A percentile compares a stretch with the other conserved stretches of the same genome.
Conservation (phyloP, 2,329 filamentous ascomycete genomes). For the Fusarium guadeloupense region DNA sequence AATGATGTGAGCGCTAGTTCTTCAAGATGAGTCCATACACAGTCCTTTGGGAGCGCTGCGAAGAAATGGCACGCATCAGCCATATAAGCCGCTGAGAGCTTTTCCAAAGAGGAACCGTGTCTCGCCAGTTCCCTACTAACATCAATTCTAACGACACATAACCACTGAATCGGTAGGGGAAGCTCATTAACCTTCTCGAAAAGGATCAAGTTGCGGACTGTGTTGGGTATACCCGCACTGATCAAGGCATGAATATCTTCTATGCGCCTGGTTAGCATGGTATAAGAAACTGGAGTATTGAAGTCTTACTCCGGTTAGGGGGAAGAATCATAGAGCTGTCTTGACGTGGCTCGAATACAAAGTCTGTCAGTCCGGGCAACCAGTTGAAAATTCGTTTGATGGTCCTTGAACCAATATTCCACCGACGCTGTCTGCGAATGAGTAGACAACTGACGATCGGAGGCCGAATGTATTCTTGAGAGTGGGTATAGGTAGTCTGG, state of each 20-base stretch:
- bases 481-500: too few species aligned
- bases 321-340: too few species aligned
- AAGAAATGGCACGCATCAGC: not conserved
- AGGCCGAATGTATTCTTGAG: too few species aligned
- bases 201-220: not conserved
- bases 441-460: not conserved
- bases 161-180: too few species aligned
- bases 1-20: not conserved
- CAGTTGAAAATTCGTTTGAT: not conserved
- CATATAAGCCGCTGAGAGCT: not conserved
- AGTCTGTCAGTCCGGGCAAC: not conserved
- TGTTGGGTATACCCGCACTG: not conserved
- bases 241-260: not conserved
- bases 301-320: not conserved
- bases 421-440: not conserved
- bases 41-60: not conserved
- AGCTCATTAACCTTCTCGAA: slow-evolving; percentile 10
- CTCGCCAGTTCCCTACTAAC: not conserved
- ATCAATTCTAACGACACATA: too few species aligned
- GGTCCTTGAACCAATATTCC: not conserved
- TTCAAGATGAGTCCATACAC: not conserved
- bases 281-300: not conserved
- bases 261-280: not conserved
- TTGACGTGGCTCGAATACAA: slow-evolving; percentile 1
- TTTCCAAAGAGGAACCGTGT: not conserved